Conservation (phyloP, 306 rosid species). For the Vicia faba region DNA sequence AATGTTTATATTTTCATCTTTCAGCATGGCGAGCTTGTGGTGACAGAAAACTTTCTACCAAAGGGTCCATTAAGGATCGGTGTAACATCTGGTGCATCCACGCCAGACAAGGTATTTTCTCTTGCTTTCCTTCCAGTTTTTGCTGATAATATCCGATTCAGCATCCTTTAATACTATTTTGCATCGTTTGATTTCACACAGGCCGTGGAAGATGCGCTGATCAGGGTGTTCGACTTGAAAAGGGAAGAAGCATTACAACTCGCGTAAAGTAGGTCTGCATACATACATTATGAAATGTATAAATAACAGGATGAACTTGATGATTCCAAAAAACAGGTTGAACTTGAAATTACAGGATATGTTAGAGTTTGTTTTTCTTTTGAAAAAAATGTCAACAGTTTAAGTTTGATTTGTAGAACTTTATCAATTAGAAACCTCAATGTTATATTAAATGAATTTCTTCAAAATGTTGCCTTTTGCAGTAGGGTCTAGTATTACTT, state of each 20-base stretch:
- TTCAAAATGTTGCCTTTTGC: background rate
- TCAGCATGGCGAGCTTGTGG: slow-evolving; percentile 96
- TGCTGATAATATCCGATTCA: background rate
- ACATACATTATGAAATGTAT: slow-evolving; percentile 34
- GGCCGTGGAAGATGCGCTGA: slow-evolving; percentile 87
- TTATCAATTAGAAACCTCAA: slow-evolving; percentile 19
- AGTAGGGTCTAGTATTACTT: background rate
- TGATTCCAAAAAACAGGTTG: slow-evolving; percentile 20
- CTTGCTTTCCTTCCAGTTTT: background rate
- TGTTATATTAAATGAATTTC: slow-evolving; percentile 12
- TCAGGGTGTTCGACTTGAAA: slow-evolving; percentile 79
- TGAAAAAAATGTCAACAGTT: too few relatives aligned
- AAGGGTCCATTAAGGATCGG: slow-evolving; percentile 84
- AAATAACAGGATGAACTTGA: slow-evolving; percentile 26
- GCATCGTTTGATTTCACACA: slow-evolving; percentile 30
- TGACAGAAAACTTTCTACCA: slow-evolving; percentile 86
- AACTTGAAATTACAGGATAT: slow-evolving; percentile 11
- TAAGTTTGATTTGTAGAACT: slow-evolving; percentile 18
- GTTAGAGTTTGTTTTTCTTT: slow-evolving; percentile 8
- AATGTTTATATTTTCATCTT: slow-evolving; percentile 18
- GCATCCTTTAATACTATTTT: background rate
- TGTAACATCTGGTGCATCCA: slow-evolving; percentile 96
- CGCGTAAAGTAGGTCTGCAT: slow-evolving; percentile 41
- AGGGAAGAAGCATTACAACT: slow-evolving; percentile 75
- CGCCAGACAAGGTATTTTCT: slow-evolving; percentile 92